Evolutionary conservation across 78 protist genomes (phyloP).

Genomic region (Planoprotostelium fungivorum): DNA sequence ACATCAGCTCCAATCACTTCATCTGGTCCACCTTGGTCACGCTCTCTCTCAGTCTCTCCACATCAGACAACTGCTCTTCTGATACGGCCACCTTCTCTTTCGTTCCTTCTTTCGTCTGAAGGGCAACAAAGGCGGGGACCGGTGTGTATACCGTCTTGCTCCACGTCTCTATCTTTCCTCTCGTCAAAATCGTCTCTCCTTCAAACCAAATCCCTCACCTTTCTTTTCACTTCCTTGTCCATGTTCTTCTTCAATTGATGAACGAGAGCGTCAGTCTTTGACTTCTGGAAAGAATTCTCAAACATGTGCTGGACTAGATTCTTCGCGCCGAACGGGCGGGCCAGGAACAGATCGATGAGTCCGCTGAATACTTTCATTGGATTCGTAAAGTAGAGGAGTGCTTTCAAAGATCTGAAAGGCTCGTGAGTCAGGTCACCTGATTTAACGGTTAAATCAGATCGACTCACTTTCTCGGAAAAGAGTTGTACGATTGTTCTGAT

Average conservation of each 20-base stretch:
- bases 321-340: neutral
- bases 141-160: neutral
- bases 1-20: neutral
- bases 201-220: neutral
- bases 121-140: neutral
- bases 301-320: neutral
- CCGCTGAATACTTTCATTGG: neutral
- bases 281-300: neutral
- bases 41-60: neutral
- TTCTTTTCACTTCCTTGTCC: neutral
- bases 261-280: neutral
- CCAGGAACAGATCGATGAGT: neutral
- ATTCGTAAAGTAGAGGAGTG: neutral
- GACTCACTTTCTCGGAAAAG: neutral
- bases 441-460: neutral
- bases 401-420: neutral
- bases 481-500: neutral
- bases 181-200: neutral
- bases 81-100: neutral
- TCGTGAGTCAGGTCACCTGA: too few relatives aligned
- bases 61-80: neutral
- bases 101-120: neutral
- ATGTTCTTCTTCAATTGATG: neutral
- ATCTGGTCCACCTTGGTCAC: neutral
- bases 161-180: neutral